Evolutionary conservation across 495 filamentous ascomycete species (phyloP).

Genomic region (Pseudoneurospora amorphoporcata): DNA sequence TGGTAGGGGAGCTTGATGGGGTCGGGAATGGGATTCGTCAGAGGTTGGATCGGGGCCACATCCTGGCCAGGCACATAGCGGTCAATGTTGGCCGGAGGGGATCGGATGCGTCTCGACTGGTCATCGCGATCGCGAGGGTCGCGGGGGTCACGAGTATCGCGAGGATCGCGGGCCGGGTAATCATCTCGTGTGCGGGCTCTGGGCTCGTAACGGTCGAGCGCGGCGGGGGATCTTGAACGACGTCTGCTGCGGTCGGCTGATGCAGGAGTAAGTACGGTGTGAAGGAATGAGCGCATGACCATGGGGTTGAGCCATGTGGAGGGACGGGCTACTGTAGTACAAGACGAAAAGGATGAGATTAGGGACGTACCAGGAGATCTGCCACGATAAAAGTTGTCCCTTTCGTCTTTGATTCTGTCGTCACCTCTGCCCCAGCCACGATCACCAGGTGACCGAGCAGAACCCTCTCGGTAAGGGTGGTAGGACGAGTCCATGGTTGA

Average conservation of each 20-base stretch:
- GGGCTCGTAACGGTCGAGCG: slow-evolving; percentile 65
- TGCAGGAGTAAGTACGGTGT: slow-evolving; percentile 11
- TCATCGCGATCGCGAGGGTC: slow-evolving; percentile 47
- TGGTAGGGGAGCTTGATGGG: slow-evolving; percentile 81
- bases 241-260: slow-evolving; percentile 36
- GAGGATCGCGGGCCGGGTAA: slow-evolving; percentile 25
- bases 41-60: slow-evolving; percentile 40
- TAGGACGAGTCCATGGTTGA: slow-evolving; percentile 35
- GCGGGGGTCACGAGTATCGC: not conserved
- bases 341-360: slow-evolving; percentile 5
- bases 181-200: slow-evolving; percentile 59
- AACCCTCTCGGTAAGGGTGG: slow-evolving; percentile 26
- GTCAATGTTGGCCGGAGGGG: slow-evolving; percentile 72
- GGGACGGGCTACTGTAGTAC: not conserved
- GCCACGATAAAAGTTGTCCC: slow-evolving; percentile 44
- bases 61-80: slow-evolving; percentile 90
- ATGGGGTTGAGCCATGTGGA: not conserved
- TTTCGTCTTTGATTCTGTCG: slow-evolving; percentile 39
- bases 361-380: slow-evolving; percentile 44
- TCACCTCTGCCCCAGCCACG: slow-evolving; percentile 40
- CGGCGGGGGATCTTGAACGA: slow-evolving; percentile 62
- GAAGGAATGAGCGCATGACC: not conserved
- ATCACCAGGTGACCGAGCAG: slow-evolving; percentile 41
- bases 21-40: slow-evolving; percentile 65
- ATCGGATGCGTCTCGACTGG: slow-evolving; percentile 43